Evolutionary conservation across 805 yeast genomes (phyloP), one percentile per base, ranked within the genome.

Genomic region (Hyphopichia homilentoma): DNA sequence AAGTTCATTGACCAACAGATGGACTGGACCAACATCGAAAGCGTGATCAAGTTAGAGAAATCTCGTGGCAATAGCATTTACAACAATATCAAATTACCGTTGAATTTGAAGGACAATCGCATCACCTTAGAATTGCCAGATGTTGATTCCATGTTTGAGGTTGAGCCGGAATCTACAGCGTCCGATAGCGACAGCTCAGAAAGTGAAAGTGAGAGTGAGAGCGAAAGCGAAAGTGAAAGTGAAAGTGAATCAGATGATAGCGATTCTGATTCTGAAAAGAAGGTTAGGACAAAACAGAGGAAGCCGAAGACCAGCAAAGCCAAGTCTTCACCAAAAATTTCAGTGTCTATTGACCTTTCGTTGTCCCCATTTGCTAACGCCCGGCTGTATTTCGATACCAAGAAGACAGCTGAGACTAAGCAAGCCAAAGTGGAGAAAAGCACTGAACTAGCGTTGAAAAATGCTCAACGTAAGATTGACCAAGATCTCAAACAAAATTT

Each of bases 11-110:
- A 81, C 35, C 93, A 85, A 50, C 89, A 85, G 41, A 85, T 87
- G 86, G 97, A 90, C 53, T 90, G 98, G 98, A 74, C 75, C 26
- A 82, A 86, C 39, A 89, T 89, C 40, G 96, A 84, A 51, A 77
- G 79, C 40, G 59, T 83, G 36, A 79, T 90, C 32, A 61, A 71
- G 29, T 68, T 78, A 31, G 95, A 90, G 49, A 80, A 85, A 45
- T 57, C 64, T 1, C 73, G 80, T 44, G 80, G 81, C 1, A 84
- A 81, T 45, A 56, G 61, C 4, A 64, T 79, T 35, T 96, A 96
- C 0, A 59, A 64, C 22, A 46, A 67, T 36, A 82, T 89, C 33
- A 65, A 69, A 29, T 49, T 78, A 21, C 93, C 95, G 0, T 65
- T 90, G 52, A 78, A 85, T 35, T 65, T 90, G 48, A 67, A 70